Percentiles rank a stretch among this genome's conserved stretches.
phyloP scores from a whole-genome alignment of 225 moss, liverwort and hornwort species.

The Takakia lepidozioides region DNA sequence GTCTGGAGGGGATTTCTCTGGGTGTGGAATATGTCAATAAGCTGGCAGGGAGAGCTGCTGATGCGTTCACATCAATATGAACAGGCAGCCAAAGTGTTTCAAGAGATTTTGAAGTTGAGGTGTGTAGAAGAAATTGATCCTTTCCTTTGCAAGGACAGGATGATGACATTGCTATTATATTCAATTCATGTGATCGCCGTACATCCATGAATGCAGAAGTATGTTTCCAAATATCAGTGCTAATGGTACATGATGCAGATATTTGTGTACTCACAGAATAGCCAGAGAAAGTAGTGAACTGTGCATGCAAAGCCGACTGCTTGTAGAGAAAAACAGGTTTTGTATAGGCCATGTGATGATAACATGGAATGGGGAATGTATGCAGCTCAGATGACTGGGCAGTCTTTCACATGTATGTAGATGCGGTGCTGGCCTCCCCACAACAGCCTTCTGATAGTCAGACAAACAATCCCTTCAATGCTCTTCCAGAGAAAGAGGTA shows the following conservation, averaged over 20 bases:
- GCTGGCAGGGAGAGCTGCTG: conserved; percentile 96
- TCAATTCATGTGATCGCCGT: too few relatives aligned
- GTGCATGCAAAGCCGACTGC: too few relatives aligned
- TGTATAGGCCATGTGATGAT: too few relatives aligned
- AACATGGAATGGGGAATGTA: conserved; percentile 3
- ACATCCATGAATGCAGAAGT: too few relatives aligned
- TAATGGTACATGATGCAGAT: too few relatives aligned
- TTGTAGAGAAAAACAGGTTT: too few relatives aligned
- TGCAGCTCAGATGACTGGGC: conserved; percentile 98
- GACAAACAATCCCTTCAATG: conserved; percentile 16
- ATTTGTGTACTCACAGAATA: too few relatives aligned
- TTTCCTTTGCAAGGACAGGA: too few relatives aligned
- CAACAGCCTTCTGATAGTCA: background rate
- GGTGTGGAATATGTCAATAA: conserved; percentile 51
- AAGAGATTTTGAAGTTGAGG: conserved; percentile 69
- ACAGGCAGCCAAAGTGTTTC: conserved; percentile 67
- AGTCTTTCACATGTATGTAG: conserved; percentile 65
- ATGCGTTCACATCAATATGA: conserved; percentile 62
- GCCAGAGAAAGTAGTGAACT: too few relatives aligned
- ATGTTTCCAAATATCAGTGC: too few relatives aligned
- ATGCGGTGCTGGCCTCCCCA: conserved; percentile 40
- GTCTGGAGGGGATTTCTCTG: conserved; percentile 36
- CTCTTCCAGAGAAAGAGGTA: conserved; percentile 28
- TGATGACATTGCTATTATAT: too few relatives aligned
- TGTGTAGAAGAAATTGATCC: conserved; percentile 10